A percentile compares a stretch with the other conserved stretches of the same genome.
Evolutionary conservation across 2,329 filamentous ascomycete genomes (phyloP).

Genomic region (Neofusicoccum sp.): DNA sequence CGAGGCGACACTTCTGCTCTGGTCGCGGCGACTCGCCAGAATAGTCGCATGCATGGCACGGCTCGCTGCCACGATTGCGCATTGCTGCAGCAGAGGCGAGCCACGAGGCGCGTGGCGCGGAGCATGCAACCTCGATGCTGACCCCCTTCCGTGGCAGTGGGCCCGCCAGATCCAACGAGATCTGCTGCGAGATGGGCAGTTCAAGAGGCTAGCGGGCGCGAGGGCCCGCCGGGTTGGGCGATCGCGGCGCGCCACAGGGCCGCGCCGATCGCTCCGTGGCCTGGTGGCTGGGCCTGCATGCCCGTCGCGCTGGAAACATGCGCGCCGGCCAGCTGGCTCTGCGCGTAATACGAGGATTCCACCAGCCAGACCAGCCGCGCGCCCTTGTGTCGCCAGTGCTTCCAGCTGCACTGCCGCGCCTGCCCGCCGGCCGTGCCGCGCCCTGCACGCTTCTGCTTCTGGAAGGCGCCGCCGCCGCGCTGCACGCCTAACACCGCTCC

Average conservation of each 20-base stretch:
- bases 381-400: slow-evolving; percentile 12
- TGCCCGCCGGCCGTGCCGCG: not conserved
- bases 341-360: slow-evolving; percentile 15
- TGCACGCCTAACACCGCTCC: slow-evolving; percentile 15
- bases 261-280: slow-evolving; percentile 17
- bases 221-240: slow-evolving; percentile 15
- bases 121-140: slow-evolving; percentile 19
- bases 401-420: slow-evolving; percentile 10
- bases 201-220: slow-evolving; percentile 8
- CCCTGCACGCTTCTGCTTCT: slow-evolving; percentile 16
- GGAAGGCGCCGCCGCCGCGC: slow-evolving; percentile 6
- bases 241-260: slow-evolving; percentile 15
- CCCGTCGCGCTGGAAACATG: slow-evolving; percentile 19
- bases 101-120: slow-evolving; percentile 19
- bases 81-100: slow-evolving; percentile 13
- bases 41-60: slow-evolving; percentile 17
- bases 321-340: slow-evolving; percentile 8
- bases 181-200: slow-evolving; percentile 17
- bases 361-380: not conserved
- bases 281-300: slow-evolving; percentile 19
- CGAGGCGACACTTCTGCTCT: slow-evolving; percentile 19
- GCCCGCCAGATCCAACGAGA: slow-evolving; percentile 16
- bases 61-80: slow-evolving; percentile 19
- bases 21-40: slow-evolving; percentile 14
- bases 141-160: slow-evolving; percentile 18